Base-by-base conservation (phyloP, 2,329 filamentous ascomycete species). In the Colletotrichum sp. region DNA sequence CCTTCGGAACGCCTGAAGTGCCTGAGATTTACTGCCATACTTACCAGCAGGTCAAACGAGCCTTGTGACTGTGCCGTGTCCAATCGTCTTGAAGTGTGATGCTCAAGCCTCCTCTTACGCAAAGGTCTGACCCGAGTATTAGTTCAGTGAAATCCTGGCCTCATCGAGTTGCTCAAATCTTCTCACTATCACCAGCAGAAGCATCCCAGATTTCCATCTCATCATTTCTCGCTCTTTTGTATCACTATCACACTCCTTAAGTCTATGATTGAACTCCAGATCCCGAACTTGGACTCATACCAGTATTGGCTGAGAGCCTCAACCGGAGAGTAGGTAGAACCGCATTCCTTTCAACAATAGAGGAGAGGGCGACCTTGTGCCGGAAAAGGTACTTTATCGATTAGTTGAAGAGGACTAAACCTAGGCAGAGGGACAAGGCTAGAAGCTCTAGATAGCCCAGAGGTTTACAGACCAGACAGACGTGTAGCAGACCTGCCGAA, bases 221-320 rank as follows among this genome's bases (percentile, higher is more conserved):
- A 29, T 13, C 5, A 19, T 16, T 55, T 72, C 71, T 12, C 83
- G 83, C 29, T 78, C 81, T 65, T 79, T 80, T 77, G 84, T 83
- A 30, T 84, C 83, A 76, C 83, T 83, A 73, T 83, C 82, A 71
- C 86, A 86, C 67, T 82, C 82, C 55, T 79, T 76, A 81, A 84
- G 86, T 29, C 85, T 84, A 52, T 83, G 77, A 22, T 80, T 80
- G 76, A 87, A 82, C 61, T 83, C 75, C 69, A 81, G 81, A 68
- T 81, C 80, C 63, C 82, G 84, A 66, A 85, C 82, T 75, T 86
- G 85, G 44, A 83, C 84, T 66, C 84, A 82, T 70, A 82, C 79
- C 27, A 84, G 78, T 79, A 84, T 87, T 72, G 86, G 84, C 74
- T 86, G 82, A 72, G 83, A 81, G 78, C 16, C 9, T 49, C 19